phyloP scores from a whole-genome alignment of 2,329 filamentous ascomycete species.

The Metarhizium rileyi region DNA sequence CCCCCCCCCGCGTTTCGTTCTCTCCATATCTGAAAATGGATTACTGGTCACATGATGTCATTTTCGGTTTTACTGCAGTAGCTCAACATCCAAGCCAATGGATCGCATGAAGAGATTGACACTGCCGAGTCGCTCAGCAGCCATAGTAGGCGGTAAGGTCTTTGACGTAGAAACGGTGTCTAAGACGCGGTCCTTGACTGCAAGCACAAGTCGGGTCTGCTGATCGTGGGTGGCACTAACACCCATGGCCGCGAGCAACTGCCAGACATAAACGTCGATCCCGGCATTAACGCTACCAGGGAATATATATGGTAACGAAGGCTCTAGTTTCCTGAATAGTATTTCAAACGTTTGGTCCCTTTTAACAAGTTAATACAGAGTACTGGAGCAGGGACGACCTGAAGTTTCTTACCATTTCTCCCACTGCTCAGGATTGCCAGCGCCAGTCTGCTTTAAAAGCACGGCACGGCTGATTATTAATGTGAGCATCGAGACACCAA shows the following conservation, averaged over 20 bases:
- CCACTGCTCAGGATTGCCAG: constrained; percentile 62
- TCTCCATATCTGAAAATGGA: constrained; percentile 3
- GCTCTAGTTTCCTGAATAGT: constrained; percentile 81
- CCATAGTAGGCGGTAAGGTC: constrained; percentile 79
- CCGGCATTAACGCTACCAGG: constrained; percentile 81
- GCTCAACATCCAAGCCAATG: constrained; percentile 93
- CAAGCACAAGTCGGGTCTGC: constrained; percentile 86
- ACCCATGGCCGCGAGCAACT: constrained; percentile 90
- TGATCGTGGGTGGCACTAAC: constrained; percentile 90
- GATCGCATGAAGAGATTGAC: constrained; percentile 98
- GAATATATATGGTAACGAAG: constrained; percentile 76
- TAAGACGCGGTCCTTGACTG: constrained; percentile 96
- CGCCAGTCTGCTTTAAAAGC: constrained; percentile 74
- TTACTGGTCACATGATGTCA: constrained; percentile 1
- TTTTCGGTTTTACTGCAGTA: constrained; percentile 32
- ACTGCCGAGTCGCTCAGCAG: constrained; percentile 72
- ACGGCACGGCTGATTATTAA: constrained; percentile 92
- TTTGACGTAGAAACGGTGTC: constrained; percentile 86
- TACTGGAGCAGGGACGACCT: neutral
- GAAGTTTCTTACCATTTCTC: constrained; percentile 57
- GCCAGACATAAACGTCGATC: constrained; percentile 96
- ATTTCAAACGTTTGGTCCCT: constrained; percentile 72
- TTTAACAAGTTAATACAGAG: constrained; percentile 20
- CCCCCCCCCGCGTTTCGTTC: neutral
- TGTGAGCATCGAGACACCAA: constrained; percentile 82